These are phyloP conservation scores for Eutrema yunnanense DNA, from an alignment of 345 rosid genomes.

Conservation along the genomic window DNA sequence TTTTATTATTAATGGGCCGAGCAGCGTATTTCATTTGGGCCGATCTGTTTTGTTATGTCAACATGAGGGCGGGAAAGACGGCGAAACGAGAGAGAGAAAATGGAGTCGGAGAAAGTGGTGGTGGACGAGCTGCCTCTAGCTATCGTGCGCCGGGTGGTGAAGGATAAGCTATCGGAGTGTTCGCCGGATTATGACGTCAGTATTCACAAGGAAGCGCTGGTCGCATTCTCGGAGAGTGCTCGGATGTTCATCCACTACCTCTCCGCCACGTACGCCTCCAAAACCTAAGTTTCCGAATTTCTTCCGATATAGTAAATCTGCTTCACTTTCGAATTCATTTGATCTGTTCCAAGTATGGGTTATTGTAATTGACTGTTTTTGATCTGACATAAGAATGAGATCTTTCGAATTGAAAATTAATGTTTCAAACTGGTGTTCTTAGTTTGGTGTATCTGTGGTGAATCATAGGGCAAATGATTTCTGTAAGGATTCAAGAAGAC, in stretches of 20 bases:
- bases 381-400: background rate
- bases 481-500: constrained; percentile 63
- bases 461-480: constrained; percentile 59
- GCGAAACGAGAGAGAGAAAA: background rate
- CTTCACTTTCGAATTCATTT: background rate
- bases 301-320: background rate
- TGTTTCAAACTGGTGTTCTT: background rate
- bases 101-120: constrained; percentile 51
- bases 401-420: background rate
- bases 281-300: constrained; percentile 5
- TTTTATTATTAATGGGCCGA: background rate
- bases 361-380: background rate
- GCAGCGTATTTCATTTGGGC: background rate
- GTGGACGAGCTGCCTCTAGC: constrained; percentile 82
- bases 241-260: constrained; percentile 76
- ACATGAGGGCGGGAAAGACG: constrained; percentile 9
- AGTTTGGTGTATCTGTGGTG: background rate
- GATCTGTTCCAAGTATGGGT: background rate
- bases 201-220: constrained; percentile 34
- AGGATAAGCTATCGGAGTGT: constrained; percentile 68
- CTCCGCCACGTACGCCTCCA: constrained; percentile 51
- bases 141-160: constrained; percentile 85
- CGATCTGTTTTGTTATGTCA: background rate
- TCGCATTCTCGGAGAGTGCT: constrained; percentile 42
- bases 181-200: constrained; percentile 59